phyloP scores from a whole-genome alignment of 176 grass and related monocot genomes.

The Alloteropsis semialata region DNA sequence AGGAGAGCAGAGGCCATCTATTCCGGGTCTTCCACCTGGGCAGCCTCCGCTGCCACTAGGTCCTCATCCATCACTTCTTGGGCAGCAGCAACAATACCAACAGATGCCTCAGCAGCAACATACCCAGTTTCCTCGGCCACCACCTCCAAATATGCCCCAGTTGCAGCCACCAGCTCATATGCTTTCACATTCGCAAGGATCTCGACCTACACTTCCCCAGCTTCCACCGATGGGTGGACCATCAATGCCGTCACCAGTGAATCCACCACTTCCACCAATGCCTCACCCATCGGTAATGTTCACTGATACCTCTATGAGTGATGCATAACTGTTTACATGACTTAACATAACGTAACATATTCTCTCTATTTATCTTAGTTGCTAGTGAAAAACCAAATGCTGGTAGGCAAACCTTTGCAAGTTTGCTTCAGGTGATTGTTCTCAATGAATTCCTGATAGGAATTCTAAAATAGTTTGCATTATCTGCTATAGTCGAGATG shows the following conservation, averaged over 20 bases:
- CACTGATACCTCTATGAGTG: slow-evolving; percentile 17
- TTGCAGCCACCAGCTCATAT: slow-evolving; percentile 76
- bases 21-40: slow-evolving; percentile 71
- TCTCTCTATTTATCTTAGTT: not conserved
- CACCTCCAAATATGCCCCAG: slow-evolving; percentile 69
- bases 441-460: not conserved
- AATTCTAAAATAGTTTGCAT: not conserved
- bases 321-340: not conserved
- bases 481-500: not conserved
- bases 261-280: slow-evolving; percentile 74
- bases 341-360: not conserved
- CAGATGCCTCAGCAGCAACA: slow-evolving; percentile 76
- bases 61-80: slow-evolving; percentile 96
- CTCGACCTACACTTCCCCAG: slow-evolving; percentile 56
- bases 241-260: slow-evolving; percentile 55
- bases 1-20: slow-evolving; percentile 54
- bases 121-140: slow-evolving; percentile 54
- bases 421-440: not conserved
- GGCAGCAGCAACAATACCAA: slow-evolving; percentile 84
- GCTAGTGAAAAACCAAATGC: not conserved
- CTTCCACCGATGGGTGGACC: slow-evolving; percentile 48
- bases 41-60: slow-evolving; percentile 91
- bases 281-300: slow-evolving; percentile 81
- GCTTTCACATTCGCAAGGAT: slow-evolving; percentile 71
- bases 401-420: not conserved